A percentile compares a stretch with the other conserved stretches of the same genome.
These are phyloP conservation scores for Ilyonectria sp. DNA, from an alignment of 2,329 filamentous ascomycete genomes.

Conservation along the genomic window DNA sequence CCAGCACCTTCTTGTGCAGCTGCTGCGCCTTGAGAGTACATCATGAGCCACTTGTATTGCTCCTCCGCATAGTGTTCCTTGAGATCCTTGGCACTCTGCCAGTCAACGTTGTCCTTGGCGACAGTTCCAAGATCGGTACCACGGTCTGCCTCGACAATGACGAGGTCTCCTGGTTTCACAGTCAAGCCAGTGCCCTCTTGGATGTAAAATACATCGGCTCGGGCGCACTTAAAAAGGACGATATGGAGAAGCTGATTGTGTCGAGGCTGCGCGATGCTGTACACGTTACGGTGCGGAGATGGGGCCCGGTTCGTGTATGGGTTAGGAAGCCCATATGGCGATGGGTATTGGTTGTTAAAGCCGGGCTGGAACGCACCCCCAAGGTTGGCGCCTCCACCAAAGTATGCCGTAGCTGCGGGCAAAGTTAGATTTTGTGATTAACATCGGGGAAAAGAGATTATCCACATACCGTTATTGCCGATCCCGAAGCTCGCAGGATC, in stretches of 20 bases:
- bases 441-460: background rate
- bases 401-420: slow-evolving; percentile 43
- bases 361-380: slow-evolving; percentile 47
- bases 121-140: slow-evolving; percentile 97
- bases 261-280: slow-evolving; percentile 72
- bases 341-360: slow-evolving; percentile 59
- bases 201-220: slow-evolving; percentile 97
- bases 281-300: slow-evolving; percentile 75
- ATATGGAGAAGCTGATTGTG: slow-evolving; percentile 85
- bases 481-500: slow-evolving; percentile 57
- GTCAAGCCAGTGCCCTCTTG: slow-evolving; percentile 94
- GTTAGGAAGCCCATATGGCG: slow-evolving; percentile 62
- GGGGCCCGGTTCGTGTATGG: slow-evolving; percentile 66
- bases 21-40: slow-evolving; percentile 89
- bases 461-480: slow-evolving; percentile 58
- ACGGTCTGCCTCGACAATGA: slow-evolving; percentile 97
- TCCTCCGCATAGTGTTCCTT: slow-evolving; percentile 95
- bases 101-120: slow-evolving; percentile 87
- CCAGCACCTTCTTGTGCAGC: slow-evolving; percentile 73
- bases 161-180: slow-evolving; percentile 91
- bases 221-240: slow-evolving; percentile 95
- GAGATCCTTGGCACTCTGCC: slow-evolving; percentile 87
- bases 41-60: slow-evolving; percentile 98
- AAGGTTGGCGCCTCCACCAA: slow-evolving; percentile 44
- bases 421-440: slow-evolving; percentile 19